phyloP scores from a whole-genome alignment of 2,329 filamentous ascomycete species.

The Ceratocystis smalleyi region DNA sequence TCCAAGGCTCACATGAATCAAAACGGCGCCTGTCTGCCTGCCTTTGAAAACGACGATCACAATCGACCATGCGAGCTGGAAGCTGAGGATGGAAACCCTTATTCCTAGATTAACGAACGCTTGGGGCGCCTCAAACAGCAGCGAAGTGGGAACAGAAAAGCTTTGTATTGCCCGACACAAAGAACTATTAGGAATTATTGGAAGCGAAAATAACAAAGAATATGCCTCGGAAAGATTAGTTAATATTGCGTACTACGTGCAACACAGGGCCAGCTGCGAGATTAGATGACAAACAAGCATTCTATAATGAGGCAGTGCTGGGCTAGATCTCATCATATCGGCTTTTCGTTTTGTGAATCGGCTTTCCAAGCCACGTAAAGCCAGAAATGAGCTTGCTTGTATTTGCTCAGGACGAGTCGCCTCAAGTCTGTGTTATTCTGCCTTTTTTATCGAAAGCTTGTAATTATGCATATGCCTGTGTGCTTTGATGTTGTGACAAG shows the following conservation, averaged over 20 bases:
- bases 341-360: neutral
- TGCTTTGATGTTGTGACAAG: neutral
- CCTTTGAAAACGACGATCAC: neutral
- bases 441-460: neutral
- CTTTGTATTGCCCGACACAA: neutral
- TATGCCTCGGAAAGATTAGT: neutral
- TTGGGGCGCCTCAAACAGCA: neutral
- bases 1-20: neutral
- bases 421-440: neutral
- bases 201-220: neutral
- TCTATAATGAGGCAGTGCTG: neutral
- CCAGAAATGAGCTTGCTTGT: neutral
- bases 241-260: neutral
- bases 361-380: neutral
- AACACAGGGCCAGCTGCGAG: neutral
- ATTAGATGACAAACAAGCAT: constrained; percentile 1
- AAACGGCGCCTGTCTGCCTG: no score
- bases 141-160: neutral
- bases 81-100: neutral
- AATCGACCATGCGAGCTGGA: neutral
- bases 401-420: neutral
- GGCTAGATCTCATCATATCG: neutral
- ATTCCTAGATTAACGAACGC: neutral
- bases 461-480: neutral
- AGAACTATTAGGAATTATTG: neutral